Evolutionary conservation across 2,329 filamentous ascomycete species (phyloP), one percentile per base, ranked within the genome.

Genomic region (Apiospora pterosperma): DNA sequence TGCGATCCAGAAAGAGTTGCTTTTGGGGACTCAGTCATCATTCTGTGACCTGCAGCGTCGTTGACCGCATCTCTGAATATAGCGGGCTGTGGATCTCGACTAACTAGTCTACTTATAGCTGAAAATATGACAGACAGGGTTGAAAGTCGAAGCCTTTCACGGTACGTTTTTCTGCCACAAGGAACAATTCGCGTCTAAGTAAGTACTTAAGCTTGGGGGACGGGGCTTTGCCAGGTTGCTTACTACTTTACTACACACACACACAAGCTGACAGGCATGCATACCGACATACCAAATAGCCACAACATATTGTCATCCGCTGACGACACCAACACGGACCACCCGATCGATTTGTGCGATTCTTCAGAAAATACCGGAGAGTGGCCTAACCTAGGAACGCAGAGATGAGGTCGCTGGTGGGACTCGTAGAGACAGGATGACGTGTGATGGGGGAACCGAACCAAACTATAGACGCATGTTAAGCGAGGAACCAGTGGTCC

Each of bases 401-500:
- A n/a, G n/a, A n/a, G n/a, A n/a, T n/a, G 21, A 48, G 42, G 42
- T 14, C 21, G 21, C n/a, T 25, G 41, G 41, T 44, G 41, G 41
- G 12, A 44, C 41, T 44, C 12, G 19, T n/a, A 55, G 28, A 55
- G 48, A 55, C 25, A 55, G 48, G 48, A 55, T 55, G 48, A 55
- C 48, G 48, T 55, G 48, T 34, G 48, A 55, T 55, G 48, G 48
- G 48, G n/a, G 48, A 16, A 55, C 48, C 21, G 19, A 25, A 5
- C 48, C 28, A 11, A n/a, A 28, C 48, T 11, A 48, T 55, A 34
- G 16, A 55, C 28, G 48, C 48, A 55, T 19, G 19, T 31, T 55
- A 55, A 55, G 48, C 48, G 48, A 55, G 48, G 48, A 55, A 55
- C 48, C 48, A 55, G 48, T 55, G 48, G 48, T 5, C 48, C 48